Conservation (phyloP, 495 filamentous ascomycete species). For the Aspergillus conjunctus region DNA sequence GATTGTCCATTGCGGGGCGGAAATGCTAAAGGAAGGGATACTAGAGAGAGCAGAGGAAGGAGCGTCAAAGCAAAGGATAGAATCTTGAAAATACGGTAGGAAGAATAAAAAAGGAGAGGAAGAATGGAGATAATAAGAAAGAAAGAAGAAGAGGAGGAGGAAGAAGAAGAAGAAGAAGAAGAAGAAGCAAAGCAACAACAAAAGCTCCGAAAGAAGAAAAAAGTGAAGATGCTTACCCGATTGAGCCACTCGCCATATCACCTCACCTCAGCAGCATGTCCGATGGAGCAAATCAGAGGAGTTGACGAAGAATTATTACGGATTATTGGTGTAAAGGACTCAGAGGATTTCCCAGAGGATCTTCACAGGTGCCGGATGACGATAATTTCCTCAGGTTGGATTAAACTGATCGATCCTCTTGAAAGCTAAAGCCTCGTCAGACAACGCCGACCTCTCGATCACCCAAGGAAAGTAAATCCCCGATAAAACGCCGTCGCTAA, state of each 20-base stretch:
- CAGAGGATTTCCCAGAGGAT: too few species aligned
- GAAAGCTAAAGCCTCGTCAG: too few species aligned
- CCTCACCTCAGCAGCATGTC: background rate
- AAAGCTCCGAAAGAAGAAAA: background rate
- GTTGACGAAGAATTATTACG: background rate
- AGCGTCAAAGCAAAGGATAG: background rate
- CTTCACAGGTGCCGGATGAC: too few species aligned
- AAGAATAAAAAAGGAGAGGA: constrained; percentile 3
- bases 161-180: background rate
- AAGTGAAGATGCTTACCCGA: constrained; percentile 17
- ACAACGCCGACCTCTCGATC: too few species aligned
- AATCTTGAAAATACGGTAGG: background rate
- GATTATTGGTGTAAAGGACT: too few species aligned
- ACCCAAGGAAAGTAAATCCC: too few species aligned
- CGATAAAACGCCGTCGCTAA: too few species aligned
- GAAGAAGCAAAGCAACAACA: background rate
- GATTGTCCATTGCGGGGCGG: constrained; percentile 28
- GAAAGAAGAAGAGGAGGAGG: background rate
- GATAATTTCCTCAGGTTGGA: too few species aligned
- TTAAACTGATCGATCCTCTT: too few species aligned
- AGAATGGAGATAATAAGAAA: background rate
- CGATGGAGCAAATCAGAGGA: background rate
- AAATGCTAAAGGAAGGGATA: background rate
- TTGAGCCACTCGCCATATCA: constrained; percentile 5
- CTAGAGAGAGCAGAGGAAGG: background rate